Evolutionary conservation across 2,329 filamentous ascomycete species (phyloP), one percentile per base, ranked within the genome.

Genomic region (Aureobasidium mangrovei): DNA sequence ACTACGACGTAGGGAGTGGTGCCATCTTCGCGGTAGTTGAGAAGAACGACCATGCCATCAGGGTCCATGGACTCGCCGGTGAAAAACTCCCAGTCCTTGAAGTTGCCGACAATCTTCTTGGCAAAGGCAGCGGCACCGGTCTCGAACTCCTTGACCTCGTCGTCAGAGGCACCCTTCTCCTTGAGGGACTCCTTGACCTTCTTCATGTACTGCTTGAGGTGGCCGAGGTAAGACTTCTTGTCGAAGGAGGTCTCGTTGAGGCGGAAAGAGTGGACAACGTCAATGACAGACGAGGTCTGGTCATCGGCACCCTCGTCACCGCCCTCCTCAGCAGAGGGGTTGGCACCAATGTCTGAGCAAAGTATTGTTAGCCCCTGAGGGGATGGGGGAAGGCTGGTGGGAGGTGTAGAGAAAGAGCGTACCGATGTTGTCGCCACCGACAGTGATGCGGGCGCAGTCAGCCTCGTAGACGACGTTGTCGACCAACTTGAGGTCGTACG

Each of bases 151-250:
- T 82, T 81, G 74, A 96, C 77, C 58, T 82, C 79, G 10, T 85
- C 85, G 1, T 81, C 80, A 57, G 75, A 64, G 36, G 81, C 80
- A 60, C 77, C 77, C 60, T 78, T 82, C 60, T 77, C 80, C 73
- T 83, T 77, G 63, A 95, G 77, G 48, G 76, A 72, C 61, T 77
- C 72, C 77, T 91, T 91, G 73, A 96, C 79, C 62, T 80, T 77
- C 85, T 95, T 96, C 82, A 97, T 86, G 83, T 96, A 98, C 93
- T 89, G 76, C 82, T 96, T 97, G 61, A 97, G 82, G 76, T 95
- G 87, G 59, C 71, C 61, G 60, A 89, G 81, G 76, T 89, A 97
- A 58, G 74, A 72, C 76, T 94, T 91, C 86, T 95, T 95, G 81
- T 91, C 86, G 74, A 91, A 91, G 24, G 66, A 70, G 57, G 86